Conservation (phyloP, 2,329 filamentous ascomycete species). For the Cladosporium sp. region DNA sequence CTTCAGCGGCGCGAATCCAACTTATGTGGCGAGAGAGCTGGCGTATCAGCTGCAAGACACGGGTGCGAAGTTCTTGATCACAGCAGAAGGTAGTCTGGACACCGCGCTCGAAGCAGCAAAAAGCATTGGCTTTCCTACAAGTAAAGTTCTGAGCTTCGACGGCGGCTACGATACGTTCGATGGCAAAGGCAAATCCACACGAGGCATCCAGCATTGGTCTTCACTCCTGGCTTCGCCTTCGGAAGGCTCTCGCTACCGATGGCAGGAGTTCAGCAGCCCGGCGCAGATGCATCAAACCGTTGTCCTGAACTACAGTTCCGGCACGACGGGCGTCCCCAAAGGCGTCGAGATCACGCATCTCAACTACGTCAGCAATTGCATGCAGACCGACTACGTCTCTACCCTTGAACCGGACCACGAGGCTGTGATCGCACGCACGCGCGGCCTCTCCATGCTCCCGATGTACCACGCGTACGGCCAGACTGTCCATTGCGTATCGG, state of each 20-base stretch:
- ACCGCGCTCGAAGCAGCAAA: conserved; percentile 64
- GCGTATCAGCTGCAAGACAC: conserved; percentile 72
- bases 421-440: conserved; percentile 38
- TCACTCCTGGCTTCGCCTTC: conserved; percentile 51
- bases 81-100: conserved; percentile 55
- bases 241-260: conserved; percentile 57
- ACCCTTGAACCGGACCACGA: conserved; percentile 48
- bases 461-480: conserved; percentile 61
- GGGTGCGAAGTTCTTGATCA: conserved; percentile 63
- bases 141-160: conserved; percentile 64
- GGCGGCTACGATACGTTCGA: conserved; percentile 46
- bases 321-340: conserved; percentile 78
- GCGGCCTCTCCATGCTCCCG: conserved; percentile 65
- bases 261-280: conserved; percentile 54
- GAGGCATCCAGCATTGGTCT: conserved; percentile 59
- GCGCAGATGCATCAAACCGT: conserved; percentile 52
- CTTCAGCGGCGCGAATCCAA: conserved; percentile 72
- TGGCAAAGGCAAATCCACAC: conserved; percentile 26
- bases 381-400: conserved; percentile 52
- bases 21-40: conserved; percentile 66
- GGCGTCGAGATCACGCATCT: conserved; percentile 77
- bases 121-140: conserved; percentile 50
- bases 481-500: conserved; percentile 62
- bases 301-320: conserved; percentile 73
- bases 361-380: conserved; percentile 69